phyloP scores from a whole-genome alignment of 192 early-diverging fungal genomes.

The Funneliformis geosporum region DNA sequence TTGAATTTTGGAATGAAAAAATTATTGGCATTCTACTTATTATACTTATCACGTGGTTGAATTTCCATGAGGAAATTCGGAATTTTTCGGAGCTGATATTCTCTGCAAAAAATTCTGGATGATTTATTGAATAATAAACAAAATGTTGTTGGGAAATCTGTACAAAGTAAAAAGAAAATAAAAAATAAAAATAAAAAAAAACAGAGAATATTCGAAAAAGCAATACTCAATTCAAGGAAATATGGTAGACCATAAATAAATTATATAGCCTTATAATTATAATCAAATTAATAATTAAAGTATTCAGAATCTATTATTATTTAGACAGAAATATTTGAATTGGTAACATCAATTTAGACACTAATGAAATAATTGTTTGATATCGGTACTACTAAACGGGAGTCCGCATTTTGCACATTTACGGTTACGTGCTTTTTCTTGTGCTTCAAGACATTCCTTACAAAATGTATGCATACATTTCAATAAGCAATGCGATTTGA shows the following conservation, averaged over 20 bases:
- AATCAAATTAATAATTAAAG: not conserved
- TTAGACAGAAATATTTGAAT: not conserved
- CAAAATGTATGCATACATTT: constrained; percentile 96
- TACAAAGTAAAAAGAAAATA: not conserved
- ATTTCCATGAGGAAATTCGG: no score
- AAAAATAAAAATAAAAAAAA: not conserved
- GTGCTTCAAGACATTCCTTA: constrained; percentile 79
- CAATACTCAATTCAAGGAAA: not conserved
- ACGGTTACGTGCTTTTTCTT: constrained; percentile 77
- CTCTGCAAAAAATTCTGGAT: not conserved
- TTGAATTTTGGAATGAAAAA: no score
- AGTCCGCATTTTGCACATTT: constrained; percentile 86
- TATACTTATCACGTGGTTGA: no score
- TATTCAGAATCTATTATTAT: not conserved
- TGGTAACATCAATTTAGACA: not conserved
- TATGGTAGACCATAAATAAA: not conserved
- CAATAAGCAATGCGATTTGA: constrained; percentile 75
- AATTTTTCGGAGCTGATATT: not conserved
- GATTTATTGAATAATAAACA: not conserved
- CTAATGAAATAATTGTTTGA: constrained; percentile 12
- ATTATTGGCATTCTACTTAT: no score
- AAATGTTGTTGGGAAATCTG: not conserved
- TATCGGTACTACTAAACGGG: constrained; percentile 52
- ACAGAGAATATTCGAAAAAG: not conserved
- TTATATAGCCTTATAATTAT: not conserved